These are phyloP conservation scores for Ascodesmis nigricans DNA, from an alignment of 495 filamentous ascomycete species.

Conservation along the genomic window DNA sequence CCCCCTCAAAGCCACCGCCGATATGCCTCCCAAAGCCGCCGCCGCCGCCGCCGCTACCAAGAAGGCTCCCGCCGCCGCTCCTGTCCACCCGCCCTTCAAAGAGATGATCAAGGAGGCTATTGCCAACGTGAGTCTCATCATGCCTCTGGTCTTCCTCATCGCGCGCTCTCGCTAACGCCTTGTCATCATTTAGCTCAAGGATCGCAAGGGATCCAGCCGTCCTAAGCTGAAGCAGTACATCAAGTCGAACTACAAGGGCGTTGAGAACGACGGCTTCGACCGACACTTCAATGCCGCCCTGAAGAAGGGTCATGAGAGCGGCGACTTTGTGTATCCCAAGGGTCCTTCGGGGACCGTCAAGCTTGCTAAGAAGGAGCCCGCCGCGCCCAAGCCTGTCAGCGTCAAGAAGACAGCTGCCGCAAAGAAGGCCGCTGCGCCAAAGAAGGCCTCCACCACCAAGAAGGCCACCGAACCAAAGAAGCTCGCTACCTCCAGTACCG, in stretches of 20 bases:
- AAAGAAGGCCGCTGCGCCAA: constrained; percentile 28
- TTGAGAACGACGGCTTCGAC: constrained; percentile 53
- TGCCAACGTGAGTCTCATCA: constrained; percentile 34
- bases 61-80: constrained; percentile 24
- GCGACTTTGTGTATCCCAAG: constrained; percentile 82
- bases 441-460: constrained; percentile 30
- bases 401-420: constrained; percentile 31
- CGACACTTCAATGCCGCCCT: constrained; percentile 84
- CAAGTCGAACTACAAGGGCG: constrained; percentile 78
- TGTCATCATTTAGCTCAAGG: constrained; percentile 33
- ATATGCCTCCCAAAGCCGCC: constrained; percentile 31
- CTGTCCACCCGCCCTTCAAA: constrained; percentile 37
- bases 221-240: constrained; percentile 98
- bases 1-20: constrained; percentile 1
- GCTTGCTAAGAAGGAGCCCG: constrained; percentile 63
- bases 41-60: constrained; percentile 29
- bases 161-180: constrained; percentile 21
- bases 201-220: constrained; percentile 52
- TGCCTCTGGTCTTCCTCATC: too few species aligned
- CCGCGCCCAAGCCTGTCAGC: constrained; percentile 12
- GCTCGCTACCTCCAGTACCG: constrained; percentile 24
- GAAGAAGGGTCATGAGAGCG: constrained; percentile 70
- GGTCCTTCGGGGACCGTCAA: constrained; percentile 89
- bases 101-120: constrained; percentile 50
- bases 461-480: constrained; percentile 26